These are phyloP conservation scores for Aspergillus intermedius DNA, from an alignment of 2,329 filamentous ascomycete species.

Conservation along the genomic window DNA sequence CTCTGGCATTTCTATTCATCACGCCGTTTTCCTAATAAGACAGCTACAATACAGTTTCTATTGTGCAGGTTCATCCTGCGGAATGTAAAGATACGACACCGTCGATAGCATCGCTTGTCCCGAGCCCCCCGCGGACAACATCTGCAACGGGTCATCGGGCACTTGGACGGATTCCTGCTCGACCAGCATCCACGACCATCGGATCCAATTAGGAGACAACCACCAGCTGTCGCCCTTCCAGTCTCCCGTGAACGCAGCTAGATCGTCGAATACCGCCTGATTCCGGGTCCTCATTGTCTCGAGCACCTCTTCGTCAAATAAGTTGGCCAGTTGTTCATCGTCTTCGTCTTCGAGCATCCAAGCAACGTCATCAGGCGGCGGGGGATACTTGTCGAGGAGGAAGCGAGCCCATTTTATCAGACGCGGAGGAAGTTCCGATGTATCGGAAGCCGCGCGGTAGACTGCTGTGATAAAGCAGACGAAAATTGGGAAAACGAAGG, in stretches of 20 bases:
- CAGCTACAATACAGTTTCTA: background rate
- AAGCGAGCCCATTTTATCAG: slow-evolving; percentile 32
- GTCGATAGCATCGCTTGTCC: slow-evolving; percentile 21
- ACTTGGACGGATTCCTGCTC: slow-evolving; percentile 35
- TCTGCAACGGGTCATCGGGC: slow-evolving; percentile 27
- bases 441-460: slow-evolving; percentile 11
- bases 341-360: slow-evolving; percentile 26
- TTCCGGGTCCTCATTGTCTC: slow-evolving; percentile 11
- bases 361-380: slow-evolving; percentile 24
- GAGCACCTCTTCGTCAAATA: slow-evolving; percentile 19
- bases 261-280: slow-evolving; percentile 6
- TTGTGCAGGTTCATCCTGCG: slow-evolving; percentile 13
- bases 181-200: slow-evolving; percentile 39
- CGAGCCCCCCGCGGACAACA: slow-evolving; percentile 15
- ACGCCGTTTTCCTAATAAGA: background rate
- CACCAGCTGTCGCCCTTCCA: slow-evolving; percentile 25
- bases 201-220: slow-evolving; percentile 33
- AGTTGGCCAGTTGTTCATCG: slow-evolving; percentile 16
- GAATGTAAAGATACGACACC: slow-evolving; percentile 32
- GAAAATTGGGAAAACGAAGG: slow-evolving; percentile 26
- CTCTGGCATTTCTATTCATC: background rate
- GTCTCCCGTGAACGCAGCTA: slow-evolving; percentile 15
- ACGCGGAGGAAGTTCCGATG: slow-evolving; percentile 23
- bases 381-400: slow-evolving; percentile 27
- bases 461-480: slow-evolving; percentile 28